A percentile compares a stretch with the other conserved stretches of the same genome.
These are phyloP conservation scores for Cichorium intybus DNA, from an alignment of 140 eudicot genomes.

Conservation along the genomic window DNA sequence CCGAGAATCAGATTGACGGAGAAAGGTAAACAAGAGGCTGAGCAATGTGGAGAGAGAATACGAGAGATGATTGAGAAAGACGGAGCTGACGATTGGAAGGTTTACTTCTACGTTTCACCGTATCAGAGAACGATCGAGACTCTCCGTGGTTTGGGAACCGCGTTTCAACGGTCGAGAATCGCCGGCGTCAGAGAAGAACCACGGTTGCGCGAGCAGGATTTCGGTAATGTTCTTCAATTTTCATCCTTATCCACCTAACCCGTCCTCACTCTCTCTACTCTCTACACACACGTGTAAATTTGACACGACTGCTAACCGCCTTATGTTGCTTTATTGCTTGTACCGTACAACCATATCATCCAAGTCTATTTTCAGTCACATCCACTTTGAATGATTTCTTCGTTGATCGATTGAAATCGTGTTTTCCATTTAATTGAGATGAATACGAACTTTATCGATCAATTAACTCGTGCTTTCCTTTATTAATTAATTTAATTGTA, in stretches of 20 bases:
- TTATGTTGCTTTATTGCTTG: not conserved
- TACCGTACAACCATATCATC: constrained; percentile 4
- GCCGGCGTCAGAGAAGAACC: constrained; percentile 89
- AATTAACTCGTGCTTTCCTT: too few relatives aligned
- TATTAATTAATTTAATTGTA: too few relatives aligned
- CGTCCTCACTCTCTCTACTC: not conserved
- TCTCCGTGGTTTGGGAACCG: constrained; percentile 48
- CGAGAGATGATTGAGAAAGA: constrained; percentile 62
- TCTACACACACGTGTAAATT: not conserved
- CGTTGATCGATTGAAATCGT: too few relatives aligned
- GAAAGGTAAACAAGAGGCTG: constrained; percentile 63
- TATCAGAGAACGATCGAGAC: constrained; percentile 59
- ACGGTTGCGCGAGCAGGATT: constrained; percentile 86
- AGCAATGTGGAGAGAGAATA: constrained; percentile 53
- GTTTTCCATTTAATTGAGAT: not conserved
- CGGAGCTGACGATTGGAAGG: constrained; percentile 73
- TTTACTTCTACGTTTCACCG: constrained; percentile 77
- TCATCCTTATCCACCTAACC: constrained; percentile 24
- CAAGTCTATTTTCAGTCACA: not conserved
- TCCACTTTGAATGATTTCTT: not conserved
- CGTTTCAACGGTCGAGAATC: constrained; percentile 56
- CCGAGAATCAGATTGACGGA: constrained; percentile 55
- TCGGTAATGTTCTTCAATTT: constrained; percentile 40
- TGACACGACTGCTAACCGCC: not conserved
- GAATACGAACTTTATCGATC: too few relatives aligned